These are phyloP conservation scores for Aspergillus melleus DNA, from an alignment of 2,329 filamentous ascomycete species.

Conservation along the genomic window DNA sequence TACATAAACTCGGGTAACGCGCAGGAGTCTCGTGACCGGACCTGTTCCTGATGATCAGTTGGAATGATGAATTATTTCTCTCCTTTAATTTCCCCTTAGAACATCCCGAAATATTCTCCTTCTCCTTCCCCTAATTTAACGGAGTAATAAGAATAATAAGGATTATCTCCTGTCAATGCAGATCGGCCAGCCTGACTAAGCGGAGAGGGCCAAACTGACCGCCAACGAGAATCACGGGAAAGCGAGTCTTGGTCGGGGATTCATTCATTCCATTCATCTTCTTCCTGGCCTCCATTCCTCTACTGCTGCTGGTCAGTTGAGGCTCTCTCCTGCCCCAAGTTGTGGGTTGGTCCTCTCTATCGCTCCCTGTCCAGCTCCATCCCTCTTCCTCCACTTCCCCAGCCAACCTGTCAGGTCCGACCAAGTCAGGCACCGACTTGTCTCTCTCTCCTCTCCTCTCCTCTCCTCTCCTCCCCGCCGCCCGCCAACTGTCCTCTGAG, in stretches of 20 bases:
- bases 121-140: too few species aligned
- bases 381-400: conserved; percentile 3
- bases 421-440: background rate
- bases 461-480: conserved; percentile 1
- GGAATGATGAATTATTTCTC: too few species aligned
- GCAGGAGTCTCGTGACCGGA: too few species aligned
- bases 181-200: too few species aligned
- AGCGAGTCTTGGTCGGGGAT: background rate
- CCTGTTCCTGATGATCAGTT: too few species aligned
- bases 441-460: background rate
- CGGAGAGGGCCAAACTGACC: background rate
- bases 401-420: background rate
- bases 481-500: conserved; percentile 23
- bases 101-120: too few species aligned
- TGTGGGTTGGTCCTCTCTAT: conserved; percentile 9
- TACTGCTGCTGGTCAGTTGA: background rate
- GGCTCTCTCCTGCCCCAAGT: conserved; percentile 4
- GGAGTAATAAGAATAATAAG: too few species aligned
- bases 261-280: background rate
- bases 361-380: background rate
- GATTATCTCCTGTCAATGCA: too few species aligned
- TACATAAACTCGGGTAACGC: too few species aligned
- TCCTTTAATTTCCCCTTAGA: too few species aligned
- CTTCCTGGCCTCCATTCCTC: background rate
- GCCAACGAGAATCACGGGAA: background rate